Evolutionary conservation across 192 early-diverging fungal species (phyloP).

Genomic region (Diversispora eburnea): DNA sequence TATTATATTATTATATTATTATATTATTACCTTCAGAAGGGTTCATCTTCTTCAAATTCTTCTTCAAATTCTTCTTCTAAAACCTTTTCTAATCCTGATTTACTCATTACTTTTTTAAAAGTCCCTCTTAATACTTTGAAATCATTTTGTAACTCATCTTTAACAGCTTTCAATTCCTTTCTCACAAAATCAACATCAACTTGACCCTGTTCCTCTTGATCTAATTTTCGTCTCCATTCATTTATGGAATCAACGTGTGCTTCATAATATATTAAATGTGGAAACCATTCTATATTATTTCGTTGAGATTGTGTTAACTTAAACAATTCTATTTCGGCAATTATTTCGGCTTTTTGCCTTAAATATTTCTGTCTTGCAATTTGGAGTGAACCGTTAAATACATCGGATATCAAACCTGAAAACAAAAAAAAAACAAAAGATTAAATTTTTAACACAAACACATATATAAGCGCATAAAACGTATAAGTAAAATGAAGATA

Average conservation of each 20-base stretch:
- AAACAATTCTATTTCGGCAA: constrained; percentile 3
- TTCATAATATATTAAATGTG: constrained; percentile 15
- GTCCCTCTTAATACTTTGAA: neutral
- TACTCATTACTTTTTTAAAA: neutral
- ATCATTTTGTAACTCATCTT: neutral
- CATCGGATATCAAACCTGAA: constrained; percentile 1
- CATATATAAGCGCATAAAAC: neutral
- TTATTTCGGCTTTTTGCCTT: constrained; percentile 7
- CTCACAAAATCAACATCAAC: neutral
- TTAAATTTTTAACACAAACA: neutral
- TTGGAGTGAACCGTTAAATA: neutral
- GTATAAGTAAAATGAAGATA: neutral
- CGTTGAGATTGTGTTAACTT: neutral
- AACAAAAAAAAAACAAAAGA: neutral
- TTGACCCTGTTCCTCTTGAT: neutral
- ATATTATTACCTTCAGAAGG: no score
- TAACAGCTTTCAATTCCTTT: neutral
- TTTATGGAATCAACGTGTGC: neutral
- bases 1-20: no score
- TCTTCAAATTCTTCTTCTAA: no score
- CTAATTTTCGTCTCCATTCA: neutral
- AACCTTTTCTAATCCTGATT: no score
- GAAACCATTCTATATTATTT: neutral
- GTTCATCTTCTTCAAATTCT: no score
- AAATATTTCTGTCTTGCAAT: neutral